Conservation (phyloP, 2,329 filamentous ascomycete genomes). For the Davidsoniella neocaledoniae region DNA sequence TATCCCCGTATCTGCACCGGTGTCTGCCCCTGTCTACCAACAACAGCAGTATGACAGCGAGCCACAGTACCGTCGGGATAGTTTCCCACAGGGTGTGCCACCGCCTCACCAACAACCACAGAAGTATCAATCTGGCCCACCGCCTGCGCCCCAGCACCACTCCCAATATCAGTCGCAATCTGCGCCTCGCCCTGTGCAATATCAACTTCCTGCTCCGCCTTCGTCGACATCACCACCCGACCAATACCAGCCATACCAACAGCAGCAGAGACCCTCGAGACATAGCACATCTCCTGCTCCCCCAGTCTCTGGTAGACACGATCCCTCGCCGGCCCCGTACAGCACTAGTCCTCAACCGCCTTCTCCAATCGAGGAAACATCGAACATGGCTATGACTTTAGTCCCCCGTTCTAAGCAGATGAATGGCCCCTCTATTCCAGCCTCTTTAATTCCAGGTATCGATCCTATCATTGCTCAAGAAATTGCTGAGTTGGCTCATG, state of each 20-base stretch:
- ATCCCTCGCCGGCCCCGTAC: background rate
- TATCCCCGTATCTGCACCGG: background rate
- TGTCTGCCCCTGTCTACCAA: background rate
- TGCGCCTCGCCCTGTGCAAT: constrained; percentile 7
- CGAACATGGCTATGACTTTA: constrained; percentile 12
- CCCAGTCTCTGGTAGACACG: background rate
- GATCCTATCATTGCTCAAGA: constrained; percentile 39
- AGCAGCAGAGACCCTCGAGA: background rate
- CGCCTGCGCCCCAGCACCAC: constrained; percentile 1
- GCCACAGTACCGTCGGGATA: background rate
- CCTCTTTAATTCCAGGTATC: constrained; percentile 43
- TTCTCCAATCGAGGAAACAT: constrained; percentile 11
- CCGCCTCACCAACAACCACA: background rate
- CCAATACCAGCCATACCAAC: constrained; percentile 9
- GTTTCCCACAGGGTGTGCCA: background rate
- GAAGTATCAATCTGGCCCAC: constrained; percentile 2
- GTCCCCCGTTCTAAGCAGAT: constrained; percentile 3
- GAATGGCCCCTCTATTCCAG: constrained; percentile 29
- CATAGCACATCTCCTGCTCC: background rate
- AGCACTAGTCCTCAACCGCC: background rate
- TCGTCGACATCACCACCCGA: background rate
- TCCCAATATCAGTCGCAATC: constrained; percentile 5
- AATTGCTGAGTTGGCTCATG: constrained; percentile 38
- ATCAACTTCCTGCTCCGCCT: constrained; percentile 1
- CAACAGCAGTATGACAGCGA: constrained; percentile 1